Percentiles rank a stretch among this genome's conserved stretches.
Evolutionary conservation across 129 eudicot species (phyloP).

Genomic region (Rutidosis leptorrhynchoides): DNA sequence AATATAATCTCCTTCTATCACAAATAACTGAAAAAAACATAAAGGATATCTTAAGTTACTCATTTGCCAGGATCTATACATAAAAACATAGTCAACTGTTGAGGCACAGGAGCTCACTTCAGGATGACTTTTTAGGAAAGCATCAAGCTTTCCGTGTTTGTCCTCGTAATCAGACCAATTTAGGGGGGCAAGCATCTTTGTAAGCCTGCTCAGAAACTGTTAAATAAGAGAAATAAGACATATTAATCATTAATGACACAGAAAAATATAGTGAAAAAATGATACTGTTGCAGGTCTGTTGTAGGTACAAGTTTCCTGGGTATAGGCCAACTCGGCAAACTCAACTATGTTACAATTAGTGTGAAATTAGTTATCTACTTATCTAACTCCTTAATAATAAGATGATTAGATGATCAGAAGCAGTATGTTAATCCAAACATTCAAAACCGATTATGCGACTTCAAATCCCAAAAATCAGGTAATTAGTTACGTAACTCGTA

Average conservation of each 20-base stretch:
- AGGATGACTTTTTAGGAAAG: conserved; percentile 77
- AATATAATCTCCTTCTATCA: conserved; percentile 83
- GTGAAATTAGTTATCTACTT: neutral
- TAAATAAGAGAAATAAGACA: neutral
- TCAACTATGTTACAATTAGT: neutral
- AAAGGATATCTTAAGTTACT: neutral
- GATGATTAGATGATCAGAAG: neutral
- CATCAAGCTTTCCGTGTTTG: conserved; percentile 88
- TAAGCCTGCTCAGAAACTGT: conserved; percentile 59
- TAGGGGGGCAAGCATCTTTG: conserved; percentile 92
- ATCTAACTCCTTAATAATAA: neutral
- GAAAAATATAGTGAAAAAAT: neutral
- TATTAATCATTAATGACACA: neutral
- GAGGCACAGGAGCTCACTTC: conserved; percentile 44
- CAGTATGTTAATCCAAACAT: neutral
- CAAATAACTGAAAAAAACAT: conserved; percentile 59
- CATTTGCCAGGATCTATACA: conserved; percentile 6
- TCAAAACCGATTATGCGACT: neutral
- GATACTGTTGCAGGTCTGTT: neutral
- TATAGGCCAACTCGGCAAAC: neutral
- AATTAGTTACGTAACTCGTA: neutral
- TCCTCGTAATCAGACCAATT: conserved; percentile 92
- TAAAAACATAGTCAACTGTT: neutral
- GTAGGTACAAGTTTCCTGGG: neutral
- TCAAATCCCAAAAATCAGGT: neutral